These are phyloP conservation scores for Cucurbita moschata DNA, from an alignment of 306 rosid species.

Conservation along the genomic window DNA sequence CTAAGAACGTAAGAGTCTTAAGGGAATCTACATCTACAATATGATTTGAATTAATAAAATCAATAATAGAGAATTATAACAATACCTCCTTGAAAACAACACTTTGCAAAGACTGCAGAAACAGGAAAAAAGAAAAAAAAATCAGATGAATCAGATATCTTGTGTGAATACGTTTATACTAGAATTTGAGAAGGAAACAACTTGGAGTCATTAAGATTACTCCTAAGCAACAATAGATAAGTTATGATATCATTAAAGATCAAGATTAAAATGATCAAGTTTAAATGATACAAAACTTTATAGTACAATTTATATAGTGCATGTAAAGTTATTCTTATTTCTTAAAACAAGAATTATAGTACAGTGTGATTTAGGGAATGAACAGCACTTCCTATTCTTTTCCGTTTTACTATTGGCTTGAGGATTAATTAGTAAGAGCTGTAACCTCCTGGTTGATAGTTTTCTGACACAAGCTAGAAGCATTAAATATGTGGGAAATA, in stretches of 20 bases:
- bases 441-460: neutral
- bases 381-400: neutral
- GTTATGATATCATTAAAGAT: neutral
- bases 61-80: neutral
- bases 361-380: neutral
- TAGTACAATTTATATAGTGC: neutral
- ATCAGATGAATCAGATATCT: conserved; percentile 21
- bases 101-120: conserved; percentile 93
- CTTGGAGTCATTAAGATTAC: neutral
- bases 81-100: conserved; percentile 96
- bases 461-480: neutral
- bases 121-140: conserved; percentile 6
- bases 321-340: neutral
- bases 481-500: neutral
- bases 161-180: neutral
- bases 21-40: neutral
- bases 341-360: neutral
- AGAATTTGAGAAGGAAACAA: neutral
- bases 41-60: neutral
- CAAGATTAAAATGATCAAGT: neutral
- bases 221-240: neutral
- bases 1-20: neutral
- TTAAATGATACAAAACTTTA: neutral
- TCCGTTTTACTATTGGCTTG: neutral
- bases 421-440: neutral